These are phyloP conservation scores for Pochonia chlamydosporia DNA, from an alignment of 2,329 filamentous ascomycete species.

Conservation along the genomic window DNA sequence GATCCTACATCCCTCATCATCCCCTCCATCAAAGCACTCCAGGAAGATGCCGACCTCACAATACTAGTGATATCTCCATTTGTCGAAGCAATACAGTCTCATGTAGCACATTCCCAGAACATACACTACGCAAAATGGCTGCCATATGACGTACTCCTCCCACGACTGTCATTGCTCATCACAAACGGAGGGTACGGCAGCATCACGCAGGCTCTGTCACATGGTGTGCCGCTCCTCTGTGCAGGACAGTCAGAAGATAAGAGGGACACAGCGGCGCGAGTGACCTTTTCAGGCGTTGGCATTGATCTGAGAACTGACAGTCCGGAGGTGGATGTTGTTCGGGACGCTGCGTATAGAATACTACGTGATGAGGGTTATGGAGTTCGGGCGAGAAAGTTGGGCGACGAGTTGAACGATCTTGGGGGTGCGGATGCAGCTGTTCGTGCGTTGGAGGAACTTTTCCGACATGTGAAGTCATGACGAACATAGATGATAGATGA, in stretches of 20 bases:
- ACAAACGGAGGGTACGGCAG: constrained; percentile 33
- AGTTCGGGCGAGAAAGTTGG: constrained; percentile 15
- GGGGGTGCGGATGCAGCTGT: constrained; percentile 21
- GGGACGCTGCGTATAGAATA: constrained; percentile 18
- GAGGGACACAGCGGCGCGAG: constrained; percentile 28
- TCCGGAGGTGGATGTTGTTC: constrained; percentile 20
- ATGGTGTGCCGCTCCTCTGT: constrained; percentile 28
- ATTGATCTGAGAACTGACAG: constrained; percentile 31
- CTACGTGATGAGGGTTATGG: constrained; percentile 17
- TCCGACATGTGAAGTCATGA: neutral
- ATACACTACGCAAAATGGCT: constrained; percentile 27
- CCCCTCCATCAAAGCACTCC: constrained; percentile 29
- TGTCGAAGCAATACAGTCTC: constrained; percentile 17
- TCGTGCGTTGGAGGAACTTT: constrained; percentile 23
- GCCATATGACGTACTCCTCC: constrained; percentile 29
- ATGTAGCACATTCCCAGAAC: constrained; percentile 17
- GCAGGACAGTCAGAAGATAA: constrained; percentile 31
- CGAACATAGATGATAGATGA: too few species aligned
- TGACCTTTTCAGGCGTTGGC: constrained; percentile 24
- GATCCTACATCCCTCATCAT: constrained; percentile 30
- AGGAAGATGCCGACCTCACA: constrained; percentile 18
- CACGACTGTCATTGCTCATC: constrained; percentile 25
- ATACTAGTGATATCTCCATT: constrained; percentile 28
- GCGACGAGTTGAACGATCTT: constrained; percentile 22
- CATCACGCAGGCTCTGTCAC: constrained; percentile 28